A percentile compares a stretch with the other conserved stretches of the same genome.
These are phyloP conservation scores for Helicostylum pulchrum DNA, from an alignment of 192 early-diverging fungal species.

Conservation along the genomic window DNA sequence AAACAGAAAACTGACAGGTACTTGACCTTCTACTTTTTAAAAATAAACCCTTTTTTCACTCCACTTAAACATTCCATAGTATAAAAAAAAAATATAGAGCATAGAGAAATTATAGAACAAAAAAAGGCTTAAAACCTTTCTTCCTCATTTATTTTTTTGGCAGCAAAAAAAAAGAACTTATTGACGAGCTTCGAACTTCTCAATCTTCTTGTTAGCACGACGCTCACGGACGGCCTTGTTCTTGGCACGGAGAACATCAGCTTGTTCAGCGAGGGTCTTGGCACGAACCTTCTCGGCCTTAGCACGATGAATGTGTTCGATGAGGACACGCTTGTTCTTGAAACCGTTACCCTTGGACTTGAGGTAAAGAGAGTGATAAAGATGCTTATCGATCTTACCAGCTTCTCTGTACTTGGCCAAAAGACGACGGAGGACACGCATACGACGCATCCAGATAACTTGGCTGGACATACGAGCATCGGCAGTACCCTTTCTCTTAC, in stretches of 20 bases:
- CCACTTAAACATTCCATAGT: too few relatives aligned
- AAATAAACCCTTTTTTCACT: too few relatives aligned
- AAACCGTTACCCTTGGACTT: conserved; percentile 99
- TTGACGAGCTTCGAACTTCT: conserved; percentile 57
- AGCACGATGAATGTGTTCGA: conserved; percentile 99
- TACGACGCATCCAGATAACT: conserved; percentile 97
- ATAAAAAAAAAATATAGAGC: too few relatives aligned
- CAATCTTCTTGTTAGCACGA: conserved; percentile 76
- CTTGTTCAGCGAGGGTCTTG: conserved; percentile 92
- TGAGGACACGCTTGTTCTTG: conserved; percentile 99
- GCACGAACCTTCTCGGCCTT: conserved; percentile 97
- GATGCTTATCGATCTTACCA: conserved; percentile 97
- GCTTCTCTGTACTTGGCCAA: conserved; percentile 97
- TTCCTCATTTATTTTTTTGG: conserved; percentile 5
- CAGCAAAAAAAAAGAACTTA: conserved; percentile 5
- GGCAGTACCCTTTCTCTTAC: conserved; percentile 92
- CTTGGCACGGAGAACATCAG: conserved; percentile 95
- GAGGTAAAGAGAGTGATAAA: conserved; percentile 93
- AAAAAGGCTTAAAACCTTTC: neutral
- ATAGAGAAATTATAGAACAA: too few relatives aligned
- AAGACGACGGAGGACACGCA: conserved; percentile 92
- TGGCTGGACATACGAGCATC: conserved; percentile 96
- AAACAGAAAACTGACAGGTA: too few relatives aligned
- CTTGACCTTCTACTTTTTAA: too few relatives aligned
- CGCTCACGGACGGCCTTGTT: conserved; percentile 94